Evolutionary conservation across 805 yeast genomes (phyloP).

Genomic region (Vanderwaltozyma tropicalis): DNA sequence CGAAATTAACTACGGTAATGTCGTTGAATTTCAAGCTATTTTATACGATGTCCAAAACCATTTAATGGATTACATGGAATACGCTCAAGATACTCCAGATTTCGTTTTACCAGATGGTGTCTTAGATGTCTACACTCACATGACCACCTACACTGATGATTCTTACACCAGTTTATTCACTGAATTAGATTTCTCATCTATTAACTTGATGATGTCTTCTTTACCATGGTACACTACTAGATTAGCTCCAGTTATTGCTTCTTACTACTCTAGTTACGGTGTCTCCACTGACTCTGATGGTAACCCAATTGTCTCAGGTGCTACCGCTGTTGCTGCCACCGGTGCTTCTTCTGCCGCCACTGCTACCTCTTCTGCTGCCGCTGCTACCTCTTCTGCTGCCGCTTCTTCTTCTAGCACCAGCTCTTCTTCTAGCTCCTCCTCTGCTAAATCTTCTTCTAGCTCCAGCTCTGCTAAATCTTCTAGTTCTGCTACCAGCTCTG

Average conservation of each 20-base stretch:
- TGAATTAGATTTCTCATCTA: slow-evolving; percentile 22
- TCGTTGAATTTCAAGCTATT: slow-evolving; percentile 18
- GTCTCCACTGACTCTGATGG: slow-evolving; percentile 7
- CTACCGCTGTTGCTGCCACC: slow-evolving; percentile 5
- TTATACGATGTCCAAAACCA: slow-evolving; percentile 15
- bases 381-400: slow-evolving; percentile 3
- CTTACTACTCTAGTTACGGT: slow-evolving; percentile 10
- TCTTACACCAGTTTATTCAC: slow-evolving; percentile 27
- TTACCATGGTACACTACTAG: slow-evolving; percentile 30
- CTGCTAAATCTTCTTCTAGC: slow-evolving; percentile 5
- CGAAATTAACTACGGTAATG: slow-evolving; percentile 10
- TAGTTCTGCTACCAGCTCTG: neutral
- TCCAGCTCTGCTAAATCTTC: slow-evolving; percentile 4
- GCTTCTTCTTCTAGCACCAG: slow-evolving; percentile 2
- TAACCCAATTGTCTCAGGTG: slow-evolving; percentile 4
- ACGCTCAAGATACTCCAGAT: slow-evolving; percentile 12
- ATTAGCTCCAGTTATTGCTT: slow-evolving; percentile 13
- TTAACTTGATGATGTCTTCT: slow-evolving; percentile 24
- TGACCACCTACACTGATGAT: slow-evolving; percentile 29
- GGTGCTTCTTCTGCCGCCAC: slow-evolving; percentile 5
- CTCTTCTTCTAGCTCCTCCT: slow-evolving; percentile 6
- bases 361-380: slow-evolving; percentile 3
- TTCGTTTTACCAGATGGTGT: slow-evolving; percentile 18
- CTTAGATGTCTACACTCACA: slow-evolving; percentile 14
- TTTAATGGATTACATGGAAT: slow-evolving; percentile 13